phyloP scores from a whole-genome alignment of 495 filamentous ascomycete genomes.

The Aspergillus diversus region DNA sequence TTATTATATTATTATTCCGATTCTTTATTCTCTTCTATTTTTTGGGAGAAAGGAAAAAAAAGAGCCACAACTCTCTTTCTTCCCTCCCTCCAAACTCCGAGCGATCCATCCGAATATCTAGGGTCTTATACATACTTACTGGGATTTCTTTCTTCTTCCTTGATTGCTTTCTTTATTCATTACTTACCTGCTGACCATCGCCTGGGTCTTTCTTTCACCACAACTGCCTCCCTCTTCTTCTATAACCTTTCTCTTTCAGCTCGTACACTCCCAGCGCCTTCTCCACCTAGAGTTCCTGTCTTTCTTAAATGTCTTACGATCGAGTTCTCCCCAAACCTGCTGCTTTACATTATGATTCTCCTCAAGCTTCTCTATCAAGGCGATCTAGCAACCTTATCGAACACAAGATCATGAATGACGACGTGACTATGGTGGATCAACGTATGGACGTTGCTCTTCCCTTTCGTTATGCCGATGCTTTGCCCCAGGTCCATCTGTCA shows the following conservation, averaged over 20 bases:
- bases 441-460: conserved; percentile 20
- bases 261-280: conserved; percentile 16
- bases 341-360: conserved; percentile 49
- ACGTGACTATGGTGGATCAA: conserved; percentile 26
- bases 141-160: conserved; percentile 18
- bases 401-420: conserved; percentile 56
- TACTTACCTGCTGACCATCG: conserved; percentile 7
- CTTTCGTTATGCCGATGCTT: conserved; percentile 31
- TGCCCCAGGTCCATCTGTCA: conserved; percentile 39
- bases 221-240: conserved; percentile 16
- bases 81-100: conserved; percentile 11
- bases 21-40: conserved; percentile 14
- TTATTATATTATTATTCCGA: conserved; percentile 12
- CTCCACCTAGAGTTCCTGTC: conserved; percentile 21
- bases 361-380: conserved; percentile 35
- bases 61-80: not conserved
- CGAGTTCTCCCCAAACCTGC: conserved; percentile 57
- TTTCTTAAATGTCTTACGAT: conserved; percentile 58
- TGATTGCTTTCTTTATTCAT: conserved; percentile 19
- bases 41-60: not conserved
- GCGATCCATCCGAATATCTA: conserved; percentile 5
- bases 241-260: conserved; percentile 25
- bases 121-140: conserved; percentile 17
- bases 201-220: conserved; percentile 19
- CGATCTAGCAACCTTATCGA: conserved; percentile 48